Percentiles rank a stretch among this genome's conserved stretches.
Conservation (phyloP, 495 filamentous ascomycete genomes). For the Apodospora peruviana region DNA sequence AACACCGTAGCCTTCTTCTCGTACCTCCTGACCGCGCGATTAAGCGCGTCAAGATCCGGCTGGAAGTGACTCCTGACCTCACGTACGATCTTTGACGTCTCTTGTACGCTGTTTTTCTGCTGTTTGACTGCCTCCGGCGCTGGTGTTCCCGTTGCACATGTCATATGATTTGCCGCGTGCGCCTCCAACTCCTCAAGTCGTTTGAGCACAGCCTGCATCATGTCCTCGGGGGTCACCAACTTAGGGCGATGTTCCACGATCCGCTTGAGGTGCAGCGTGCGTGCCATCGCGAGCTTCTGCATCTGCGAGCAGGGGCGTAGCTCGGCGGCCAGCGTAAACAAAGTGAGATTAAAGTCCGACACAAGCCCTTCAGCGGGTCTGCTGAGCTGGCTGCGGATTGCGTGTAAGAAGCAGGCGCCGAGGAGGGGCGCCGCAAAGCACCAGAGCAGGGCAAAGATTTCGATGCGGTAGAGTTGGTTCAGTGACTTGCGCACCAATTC, state of each 20-base stretch:
- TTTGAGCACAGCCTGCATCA: slow-evolving; percentile 51
- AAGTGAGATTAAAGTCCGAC: slow-evolving; percentile 88
- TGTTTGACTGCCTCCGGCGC: slow-evolving; percentile 7
- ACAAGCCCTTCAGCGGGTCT: slow-evolving; percentile 80
- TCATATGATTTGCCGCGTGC: too few relatives aligned
- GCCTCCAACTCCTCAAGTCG: slow-evolving; percentile 68
- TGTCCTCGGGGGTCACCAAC: slow-evolving; percentile 32
- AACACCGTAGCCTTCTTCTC: slow-evolving; percentile 79
- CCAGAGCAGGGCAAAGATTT: slow-evolving; percentile 62
- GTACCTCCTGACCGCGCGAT: slow-evolving; percentile 85
- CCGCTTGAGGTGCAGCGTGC: slow-evolving; percentile 79
- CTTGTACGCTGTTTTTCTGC: slow-evolving; percentile 12
- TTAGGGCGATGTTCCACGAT: slow-evolving; percentile 51
- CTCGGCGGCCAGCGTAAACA: slow-evolving; percentile 87
- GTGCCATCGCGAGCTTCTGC: slow-evolving; percentile 69
- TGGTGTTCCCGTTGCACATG: neutral
- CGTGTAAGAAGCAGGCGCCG: slow-evolving; percentile 74
- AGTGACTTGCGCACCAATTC: slow-evolving; percentile 36
- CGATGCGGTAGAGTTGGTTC: slow-evolving; percentile 66
- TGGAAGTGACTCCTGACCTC: slow-evolving; percentile 63
- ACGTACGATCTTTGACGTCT: slow-evolving; percentile 42
- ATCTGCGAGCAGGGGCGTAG: slow-evolving; percentile 74
- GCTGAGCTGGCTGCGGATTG: slow-evolving; percentile 67
- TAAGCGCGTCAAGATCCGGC: slow-evolving; percentile 82
- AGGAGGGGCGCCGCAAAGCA: slow-evolving; percentile 78